phyloP scores from a whole-genome alignment of 345 rosid genomes.

The Odontarrhena argentea region DNA sequence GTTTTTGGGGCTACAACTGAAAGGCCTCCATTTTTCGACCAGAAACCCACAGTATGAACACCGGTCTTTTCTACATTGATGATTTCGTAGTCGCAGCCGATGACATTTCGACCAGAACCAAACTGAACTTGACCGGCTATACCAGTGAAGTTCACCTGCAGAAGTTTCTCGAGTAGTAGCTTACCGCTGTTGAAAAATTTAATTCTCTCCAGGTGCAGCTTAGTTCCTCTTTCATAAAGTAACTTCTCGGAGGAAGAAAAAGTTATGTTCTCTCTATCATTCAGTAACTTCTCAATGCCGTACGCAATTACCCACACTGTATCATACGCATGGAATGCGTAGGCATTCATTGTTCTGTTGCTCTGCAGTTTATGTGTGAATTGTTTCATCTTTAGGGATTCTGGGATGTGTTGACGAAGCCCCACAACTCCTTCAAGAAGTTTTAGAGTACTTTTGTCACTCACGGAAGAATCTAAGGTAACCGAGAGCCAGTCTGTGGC shows the following conservation, averaged over 20 bases:
- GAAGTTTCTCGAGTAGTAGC: conserved; percentile 47
- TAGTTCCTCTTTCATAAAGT: conserved; percentile 33
- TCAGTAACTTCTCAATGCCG: conserved; percentile 56
- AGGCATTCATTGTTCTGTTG: conserved; percentile 55
- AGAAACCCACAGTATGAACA: conserved; percentile 63
- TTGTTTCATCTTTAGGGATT: conserved; percentile 50
- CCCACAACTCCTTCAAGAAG: conserved; percentile 65
- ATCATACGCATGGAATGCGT: conserved; percentile 81
- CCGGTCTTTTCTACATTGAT: conserved; percentile 56
- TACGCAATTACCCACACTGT: conserved; percentile 79
- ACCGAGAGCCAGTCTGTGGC: conserved; percentile 92
- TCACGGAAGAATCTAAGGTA: conserved; percentile 63
- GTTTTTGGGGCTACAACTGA: conserved; percentile 56
- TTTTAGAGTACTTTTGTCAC: conserved; percentile 37
- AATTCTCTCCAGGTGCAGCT: conserved; percentile 52
- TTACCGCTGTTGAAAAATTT: conserved; percentile 65
- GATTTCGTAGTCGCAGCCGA: conserved; percentile 66
- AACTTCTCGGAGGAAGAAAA: conserved; percentile 57
- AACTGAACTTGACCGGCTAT: conserved; percentile 67
- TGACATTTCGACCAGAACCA: conserved; percentile 51
- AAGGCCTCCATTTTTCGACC: conserved; percentile 60
- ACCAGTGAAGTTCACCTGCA: conserved; percentile 75
- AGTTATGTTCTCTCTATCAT: conserved; percentile 52
- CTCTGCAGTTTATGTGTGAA: conserved; percentile 56
- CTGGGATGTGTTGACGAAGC: conserved; percentile 70